Base-by-base conservation (phyloP, 2,329 filamentous ascomycete genomes). In the Apiospora koreana region DNA sequence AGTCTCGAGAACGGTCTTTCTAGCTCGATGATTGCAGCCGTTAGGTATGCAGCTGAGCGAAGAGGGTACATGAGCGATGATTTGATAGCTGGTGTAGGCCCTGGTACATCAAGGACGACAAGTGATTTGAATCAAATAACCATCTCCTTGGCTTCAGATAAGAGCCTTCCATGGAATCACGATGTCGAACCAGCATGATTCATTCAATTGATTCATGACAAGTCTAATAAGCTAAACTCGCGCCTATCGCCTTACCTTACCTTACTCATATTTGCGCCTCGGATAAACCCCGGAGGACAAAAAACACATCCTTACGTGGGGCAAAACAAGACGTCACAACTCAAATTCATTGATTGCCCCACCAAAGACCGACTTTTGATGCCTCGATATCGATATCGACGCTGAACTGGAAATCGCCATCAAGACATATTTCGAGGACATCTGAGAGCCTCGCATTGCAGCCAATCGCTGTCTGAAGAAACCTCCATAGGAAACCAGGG, bases 321-420 rank as follows among this genome's bases (percentile, higher is more conserved):
- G 54, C 54, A 62, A 62, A 38, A 62, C 54, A 38, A 62, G 54
- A 62, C 54, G 54, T 62, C 54, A 62, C 54, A 62, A 38, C 31
- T 31, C 54, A 38, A 62, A 62, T 62, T 62, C 54, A n/a, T 14
- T 66, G 65, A n/a, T 16, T 66, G 65, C 65, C 65, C 65, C 65
- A 66, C 65, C 65, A 66, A 66, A 45, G 43, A 66, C 10, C 31
- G 65, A 66, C 65, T 66, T 66, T 43, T 46, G 65, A 66, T 21
- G 41, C 38, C 43, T 66, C 38, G 65, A 66, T 66, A 66, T 66
- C 38, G 65, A 66, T 66, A 66, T 66, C 65, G 65, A 43, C 21
- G 35, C 31, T n/a, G 31, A 38, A n/a, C 31, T 38, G 54, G 54
- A 35, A 35, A 62, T 62, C 21, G 54, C 54, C 54, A 38, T 38